A percentile compares a stretch with the other conserved stretches of the same genome.
These are phyloP conservation scores for Dentipellis fragilis DNA, from an alignment of 768 basidiomycete species.

Conservation along the genomic window DNA sequence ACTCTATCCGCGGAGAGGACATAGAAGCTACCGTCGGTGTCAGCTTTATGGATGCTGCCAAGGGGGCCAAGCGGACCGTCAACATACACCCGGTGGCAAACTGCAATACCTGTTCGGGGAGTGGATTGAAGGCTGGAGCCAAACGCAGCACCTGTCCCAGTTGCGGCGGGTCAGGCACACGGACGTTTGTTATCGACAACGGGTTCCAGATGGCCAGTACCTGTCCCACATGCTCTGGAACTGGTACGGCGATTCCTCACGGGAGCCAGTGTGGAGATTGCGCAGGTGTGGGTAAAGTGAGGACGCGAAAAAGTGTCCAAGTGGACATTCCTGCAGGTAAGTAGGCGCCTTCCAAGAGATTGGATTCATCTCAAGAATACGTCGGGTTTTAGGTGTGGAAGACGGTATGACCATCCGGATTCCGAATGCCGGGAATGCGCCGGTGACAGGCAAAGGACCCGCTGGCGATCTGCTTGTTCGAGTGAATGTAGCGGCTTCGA, in stretches of 20 bases:
- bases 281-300: conserved; percentile 81
- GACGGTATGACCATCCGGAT: conserved; percentile 89
- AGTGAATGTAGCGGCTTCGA: conserved; percentile 74
- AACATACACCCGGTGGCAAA: conserved; percentile 73
- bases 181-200: conserved; percentile 81
- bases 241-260: conserved; percentile 71
- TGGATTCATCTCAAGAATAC: background rate
- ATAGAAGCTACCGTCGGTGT: conserved; percentile 69
- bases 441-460: conserved; percentile 67
- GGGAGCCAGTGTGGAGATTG: conserved; percentile 73
- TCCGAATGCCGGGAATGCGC: conserved; percentile 73
- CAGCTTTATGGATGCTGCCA: conserved; percentile 91
- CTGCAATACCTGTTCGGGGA: conserved; percentile 77
- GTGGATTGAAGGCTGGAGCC: conserved; percentile 79
- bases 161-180: conserved; percentile 81
- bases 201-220: conserved; percentile 97
- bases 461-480: conserved; percentile 83
- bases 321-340: conserved; percentile 81
- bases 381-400: conserved; percentile 59
- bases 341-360: conserved; percentile 20
- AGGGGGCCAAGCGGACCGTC: conserved; percentile 70
- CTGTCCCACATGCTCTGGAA: conserved; percentile 74
- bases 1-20: conserved; percentile 58
- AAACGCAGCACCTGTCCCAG: conserved; percentile 69
- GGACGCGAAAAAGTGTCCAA: conserved; percentile 63